Percentiles rank a stretch among this genome's conserved stretches.
Conservation (phyloP, 345 rosid genomes). For the Brassica carinata region DNA sequence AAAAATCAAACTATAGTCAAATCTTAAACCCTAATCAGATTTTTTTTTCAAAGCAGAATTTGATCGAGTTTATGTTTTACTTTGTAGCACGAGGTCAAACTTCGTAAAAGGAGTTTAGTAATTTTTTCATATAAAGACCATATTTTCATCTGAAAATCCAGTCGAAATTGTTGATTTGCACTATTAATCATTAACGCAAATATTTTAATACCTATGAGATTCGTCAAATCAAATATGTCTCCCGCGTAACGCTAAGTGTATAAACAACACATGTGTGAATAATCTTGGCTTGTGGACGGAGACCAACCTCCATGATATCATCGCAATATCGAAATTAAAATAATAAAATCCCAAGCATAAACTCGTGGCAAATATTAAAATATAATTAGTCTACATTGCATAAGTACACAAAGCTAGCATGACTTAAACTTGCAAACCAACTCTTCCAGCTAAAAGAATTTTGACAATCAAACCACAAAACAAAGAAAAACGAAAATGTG, state of each 20-base stretch:
- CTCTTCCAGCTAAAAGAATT: slow-evolving; percentile 18
- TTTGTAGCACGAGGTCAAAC: not conserved
- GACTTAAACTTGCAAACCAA: slow-evolving; percentile 30
- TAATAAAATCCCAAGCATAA: slow-evolving; percentile 5
- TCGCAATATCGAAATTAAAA: not conserved
- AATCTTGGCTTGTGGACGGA: slow-evolving; percentile 2
- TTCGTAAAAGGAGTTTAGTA: not conserved
- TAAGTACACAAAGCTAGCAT: slow-evolving; percentile 29
- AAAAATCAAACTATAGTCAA: not conserved
- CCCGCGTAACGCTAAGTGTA: not conserved
- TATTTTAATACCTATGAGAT: not conserved
- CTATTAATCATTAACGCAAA: not conserved
- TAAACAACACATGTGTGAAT: slow-evolving; percentile 8
- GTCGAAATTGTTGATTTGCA: not conserved
- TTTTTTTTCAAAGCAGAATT: not conserved
- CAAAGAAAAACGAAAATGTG: slow-evolving; percentile 11
- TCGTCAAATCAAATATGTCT: not conserved
- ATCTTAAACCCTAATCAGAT: not conserved
- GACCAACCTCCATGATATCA: slow-evolving; percentile 10
- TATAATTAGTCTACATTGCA: slow-evolving; percentile 8
- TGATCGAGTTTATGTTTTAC: not conserved
- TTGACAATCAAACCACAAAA: slow-evolving; percentile 17
- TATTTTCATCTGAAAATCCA: not conserved
- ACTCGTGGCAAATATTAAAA: slow-evolving; percentile 15
- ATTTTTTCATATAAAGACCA: not conserved